Percentiles rank a stretch among this genome's conserved stretches.
These are phyloP conservation scores for Leccinum boreale DNA, from an alignment of 768 basidiomycete genomes.

Conservation along the genomic window DNA sequence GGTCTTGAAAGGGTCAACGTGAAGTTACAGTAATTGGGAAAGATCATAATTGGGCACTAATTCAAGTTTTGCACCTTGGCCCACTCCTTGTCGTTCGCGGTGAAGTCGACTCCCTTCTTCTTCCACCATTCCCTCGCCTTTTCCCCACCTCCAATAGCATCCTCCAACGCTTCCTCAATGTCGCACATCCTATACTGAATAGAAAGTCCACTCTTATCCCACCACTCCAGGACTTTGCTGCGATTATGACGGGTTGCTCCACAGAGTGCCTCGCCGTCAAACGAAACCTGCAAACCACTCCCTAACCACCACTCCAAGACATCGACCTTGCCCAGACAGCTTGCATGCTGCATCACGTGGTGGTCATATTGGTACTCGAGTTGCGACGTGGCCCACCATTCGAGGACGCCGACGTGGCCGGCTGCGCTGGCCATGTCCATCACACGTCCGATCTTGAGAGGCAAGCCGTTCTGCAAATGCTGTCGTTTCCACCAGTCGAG, in stretches of 20 bases:
- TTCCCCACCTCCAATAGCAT: slow-evolving; percentile 78
- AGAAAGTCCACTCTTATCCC: slow-evolving; percentile 74
- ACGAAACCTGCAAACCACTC: slow-evolving; percentile 72
- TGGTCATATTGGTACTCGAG: slow-evolving; percentile 78
- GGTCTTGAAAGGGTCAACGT: background rate
- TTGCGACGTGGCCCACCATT: slow-evolving; percentile 83
- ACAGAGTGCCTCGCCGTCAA: slow-evolving; percentile 75
- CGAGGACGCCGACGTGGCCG: slow-evolving; percentile 70
- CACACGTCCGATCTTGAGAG: slow-evolving; percentile 77
- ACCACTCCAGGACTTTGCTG: slow-evolving; percentile 84
- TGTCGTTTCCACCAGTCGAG: slow-evolving; percentile 83
- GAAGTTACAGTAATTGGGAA: too few relatives aligned
- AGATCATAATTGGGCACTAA: slow-evolving; percentile 28
- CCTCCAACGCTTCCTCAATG: slow-evolving; percentile 88
- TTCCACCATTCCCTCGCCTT: slow-evolving; percentile 80
- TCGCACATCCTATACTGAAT: slow-evolving; percentile 90
- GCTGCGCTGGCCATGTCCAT: slow-evolving; percentile 85
- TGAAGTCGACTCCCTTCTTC: slow-evolving; percentile 76
- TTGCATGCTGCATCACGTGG: slow-evolving; percentile 73
- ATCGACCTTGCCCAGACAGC: slow-evolving; percentile 74
- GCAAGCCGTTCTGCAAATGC: slow-evolving; percentile 43
- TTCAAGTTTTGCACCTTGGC: slow-evolving; percentile 79
- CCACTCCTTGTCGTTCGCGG: slow-evolving; percentile 84
- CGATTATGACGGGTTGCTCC: slow-evolving; percentile 81
- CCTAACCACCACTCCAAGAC: slow-evolving; percentile 83